phyloP scores from a whole-genome alignment of 2,329 filamentous ascomycete genomes.

The Fusarium pininemorale region DNA sequence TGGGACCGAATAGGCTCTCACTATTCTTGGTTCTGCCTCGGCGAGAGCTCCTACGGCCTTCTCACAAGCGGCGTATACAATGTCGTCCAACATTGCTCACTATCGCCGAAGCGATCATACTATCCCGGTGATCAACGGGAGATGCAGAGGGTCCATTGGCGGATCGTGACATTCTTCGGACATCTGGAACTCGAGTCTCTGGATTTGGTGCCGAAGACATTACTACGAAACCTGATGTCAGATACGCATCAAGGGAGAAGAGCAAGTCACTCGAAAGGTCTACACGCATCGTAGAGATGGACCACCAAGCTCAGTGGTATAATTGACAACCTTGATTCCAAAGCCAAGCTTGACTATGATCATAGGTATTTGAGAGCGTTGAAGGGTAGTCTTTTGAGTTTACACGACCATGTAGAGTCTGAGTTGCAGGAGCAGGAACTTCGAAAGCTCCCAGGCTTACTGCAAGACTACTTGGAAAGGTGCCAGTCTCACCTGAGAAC shows the following conservation, averaged over 20 bases:
- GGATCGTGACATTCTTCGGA: slow-evolving; percentile 27
- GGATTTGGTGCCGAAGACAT: slow-evolving; percentile 36
- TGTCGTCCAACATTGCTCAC: neutral
- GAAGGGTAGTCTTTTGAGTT: slow-evolving; percentile 11
- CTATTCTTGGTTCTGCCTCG: slow-evolving; percentile 58
- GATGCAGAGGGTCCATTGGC: slow-evolving; percentile 62
- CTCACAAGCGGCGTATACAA: neutral
- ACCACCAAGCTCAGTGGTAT: neutral
- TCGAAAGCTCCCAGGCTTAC: neutral
- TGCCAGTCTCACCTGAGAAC: neutral
- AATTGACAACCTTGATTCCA: slow-evolving; percentile 8
- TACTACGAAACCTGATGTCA: slow-evolving; percentile 1
- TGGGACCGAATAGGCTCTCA: slow-evolving; percentile 64
- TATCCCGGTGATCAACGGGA: slow-evolving; percentile 52
- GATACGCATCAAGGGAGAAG: slow-evolving; percentile 18
- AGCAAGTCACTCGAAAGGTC: neutral
- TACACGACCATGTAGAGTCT: neutral
- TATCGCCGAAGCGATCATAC: slow-evolving; percentile 49
- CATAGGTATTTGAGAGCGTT: slow-evolving; percentile 18
- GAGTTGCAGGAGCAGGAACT: neutral
- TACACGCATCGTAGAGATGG: neutral
- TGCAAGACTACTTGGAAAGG: neutral
- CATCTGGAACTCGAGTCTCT: slow-evolving; percentile 9
- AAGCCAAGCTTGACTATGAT: slow-evolving; percentile 16
- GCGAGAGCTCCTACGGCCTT: slow-evolving; percentile 48